A percentile compares a stretch with the other conserved stretches of the same genome.
Evolutionary conservation across 116 monocot species (phyloP).

Genomic region (Cymodocea nodosa): DNA sequence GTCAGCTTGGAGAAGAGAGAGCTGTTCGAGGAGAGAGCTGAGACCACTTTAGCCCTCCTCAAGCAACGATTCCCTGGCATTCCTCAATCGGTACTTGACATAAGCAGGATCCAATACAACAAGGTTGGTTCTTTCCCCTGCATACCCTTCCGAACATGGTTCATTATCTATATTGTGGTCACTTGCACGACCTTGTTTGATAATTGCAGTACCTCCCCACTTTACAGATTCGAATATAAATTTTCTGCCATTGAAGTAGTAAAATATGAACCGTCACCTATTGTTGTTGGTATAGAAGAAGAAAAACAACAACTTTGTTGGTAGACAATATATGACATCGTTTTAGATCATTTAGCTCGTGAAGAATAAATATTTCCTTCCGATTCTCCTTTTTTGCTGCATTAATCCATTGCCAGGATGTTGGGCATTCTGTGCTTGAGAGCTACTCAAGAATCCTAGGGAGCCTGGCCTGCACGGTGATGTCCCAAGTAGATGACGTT

Average conservation of each 20-base stretch:
- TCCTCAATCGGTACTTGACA: constrained; percentile 69
- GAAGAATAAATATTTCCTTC: neutral
- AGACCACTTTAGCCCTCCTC: constrained; percentile 68
- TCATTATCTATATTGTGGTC: too few relatives aligned
- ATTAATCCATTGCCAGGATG: constrained; percentile 7
- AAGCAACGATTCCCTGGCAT: constrained; percentile 81
- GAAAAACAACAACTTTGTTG: too few relatives aligned
- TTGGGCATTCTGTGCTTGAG: constrained; percentile 69
- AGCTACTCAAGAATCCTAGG: constrained; percentile 83
- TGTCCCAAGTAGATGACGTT: constrained; percentile 76
- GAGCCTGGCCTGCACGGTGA: constrained; percentile 64
- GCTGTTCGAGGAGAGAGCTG: constrained; percentile 83
- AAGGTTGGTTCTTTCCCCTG: constrained; percentile 9
- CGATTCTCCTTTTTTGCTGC: neutral
- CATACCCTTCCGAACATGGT: too few relatives aligned
- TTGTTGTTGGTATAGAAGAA: too few relatives aligned
- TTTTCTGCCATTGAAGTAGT: too few relatives aligned
- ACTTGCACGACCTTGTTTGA: too few relatives aligned
- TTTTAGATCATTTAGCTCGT: neutral
- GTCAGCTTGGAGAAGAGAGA: constrained; percentile 87
- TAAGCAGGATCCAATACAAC: constrained; percentile 83
- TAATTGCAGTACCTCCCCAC: too few relatives aligned
- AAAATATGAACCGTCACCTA: too few relatives aligned
- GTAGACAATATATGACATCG: neutral
- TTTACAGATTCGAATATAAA: too few relatives aligned